Evolutionary conservation across 441 rosid species (phyloP), one percentile per base, ranked within the genome.

Genomic region (Codiaeum variegatum): DNA sequence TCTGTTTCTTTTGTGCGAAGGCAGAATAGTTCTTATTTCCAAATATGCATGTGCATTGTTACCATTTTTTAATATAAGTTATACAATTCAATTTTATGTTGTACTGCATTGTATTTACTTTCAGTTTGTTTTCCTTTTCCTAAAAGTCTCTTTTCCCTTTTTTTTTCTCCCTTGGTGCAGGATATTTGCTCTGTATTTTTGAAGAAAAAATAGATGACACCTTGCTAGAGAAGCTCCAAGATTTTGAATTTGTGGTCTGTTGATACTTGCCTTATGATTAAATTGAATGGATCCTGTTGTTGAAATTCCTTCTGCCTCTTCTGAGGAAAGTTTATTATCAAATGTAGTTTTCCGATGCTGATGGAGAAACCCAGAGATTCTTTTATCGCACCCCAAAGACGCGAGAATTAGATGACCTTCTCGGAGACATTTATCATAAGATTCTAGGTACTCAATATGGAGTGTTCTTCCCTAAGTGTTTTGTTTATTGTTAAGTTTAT

Each of bases 391-490:
- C 96, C 23, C 84, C 93, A 44, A 95, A 91, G 88, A 93, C 99
- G 72, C 81, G 91, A 73, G 98, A 95, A 83, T 75, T 95, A 83
- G 97, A 91, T 79, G 81, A 84, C 70, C 90, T 89, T 80, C 91
- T 93, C 64, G 98, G 99, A 79, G 99, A 95, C 81, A 88, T 95
- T 78, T 93, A 93, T 82, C 99, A 95, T 74, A 95, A 95, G 86
- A 88, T 90, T 77, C 79, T 95, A 69, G 99, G 99, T 90, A 77
- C 44, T 80, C 60, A 62, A 69, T 80, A 49, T 54, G 51, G 55
- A 21, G 38, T 71, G 3, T 67, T 78, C 61, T 31, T 31, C 56
- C 26, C 13, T 74, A 34, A 32, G 31, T 12, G 11, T 28, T 70
- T 73, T 73, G n/a, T n/a, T n/a, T n/a, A n/a, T n/a, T n/a, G n/a